A percentile compares a stretch with the other conserved stretches of the same genome.
Evolutionary conservation across 495 filamentous ascomycete species (phyloP).

Genomic region (Penicillium ucsense): DNA sequence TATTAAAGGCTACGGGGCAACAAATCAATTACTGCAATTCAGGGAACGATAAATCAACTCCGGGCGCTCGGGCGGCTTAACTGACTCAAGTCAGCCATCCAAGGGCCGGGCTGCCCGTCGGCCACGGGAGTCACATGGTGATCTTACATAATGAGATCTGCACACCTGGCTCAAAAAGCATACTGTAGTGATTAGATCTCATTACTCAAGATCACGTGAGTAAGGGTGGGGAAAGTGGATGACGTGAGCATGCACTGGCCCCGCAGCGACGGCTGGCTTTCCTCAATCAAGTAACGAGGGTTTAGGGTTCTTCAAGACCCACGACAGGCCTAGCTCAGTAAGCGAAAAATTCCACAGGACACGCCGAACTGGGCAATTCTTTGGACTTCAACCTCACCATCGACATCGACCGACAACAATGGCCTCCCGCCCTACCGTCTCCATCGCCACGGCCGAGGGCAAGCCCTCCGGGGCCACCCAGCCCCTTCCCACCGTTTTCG

Average conservation of each 20-base stretch:
- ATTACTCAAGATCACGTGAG: not conserved
- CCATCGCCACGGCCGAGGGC: slow-evolving; percentile 89
- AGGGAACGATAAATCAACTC: too few relatives aligned
- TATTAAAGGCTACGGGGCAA: too few relatives aligned
- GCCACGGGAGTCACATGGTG: too few relatives aligned
- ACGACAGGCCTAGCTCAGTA: slow-evolving; percentile 23
- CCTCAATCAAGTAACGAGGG: slow-evolving; percentile 18
- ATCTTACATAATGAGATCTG: too few relatives aligned
- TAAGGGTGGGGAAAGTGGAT: not conserved
- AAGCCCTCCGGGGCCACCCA: slow-evolving; percentile 74
- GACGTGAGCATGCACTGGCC: slow-evolving; percentile 1
- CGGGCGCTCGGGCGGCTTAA: too few relatives aligned
- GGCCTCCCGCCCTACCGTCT: slow-evolving; percentile 91
- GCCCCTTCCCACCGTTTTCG: slow-evolving; percentile 91
- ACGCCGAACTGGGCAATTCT: slow-evolving; percentile 21
- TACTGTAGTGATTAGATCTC: not conserved
- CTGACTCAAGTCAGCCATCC: too few relatives aligned
- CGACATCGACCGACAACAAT: slow-evolving; percentile 53
- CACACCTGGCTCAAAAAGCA: too few relatives aligned
- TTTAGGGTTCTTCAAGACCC: slow-evolving; percentile 28
- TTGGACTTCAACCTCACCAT: slow-evolving; percentile 38
- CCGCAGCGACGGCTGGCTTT: not conserved
- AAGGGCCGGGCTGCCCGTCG: too few relatives aligned
- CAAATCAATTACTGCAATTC: too few relatives aligned
- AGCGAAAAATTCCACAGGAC: slow-evolving; percentile 41